Evolutionary conservation across 768 basidiomycete genomes (phyloP).

Genomic region (Chalciporus chontae): DNA sequence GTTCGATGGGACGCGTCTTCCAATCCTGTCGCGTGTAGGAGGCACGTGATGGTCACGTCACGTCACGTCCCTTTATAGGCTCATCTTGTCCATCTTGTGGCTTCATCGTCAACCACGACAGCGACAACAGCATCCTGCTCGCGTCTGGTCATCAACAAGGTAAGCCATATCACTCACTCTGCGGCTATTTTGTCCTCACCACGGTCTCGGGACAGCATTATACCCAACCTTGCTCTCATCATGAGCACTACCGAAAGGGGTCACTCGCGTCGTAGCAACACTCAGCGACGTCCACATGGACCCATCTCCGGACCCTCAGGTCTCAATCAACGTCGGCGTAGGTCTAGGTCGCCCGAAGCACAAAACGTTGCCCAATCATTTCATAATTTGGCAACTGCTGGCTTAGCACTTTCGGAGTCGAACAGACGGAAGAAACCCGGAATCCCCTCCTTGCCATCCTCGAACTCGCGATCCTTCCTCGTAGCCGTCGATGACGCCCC

Average conservation of each 20-base stretch:
- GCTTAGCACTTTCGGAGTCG: constrained; percentile 18
- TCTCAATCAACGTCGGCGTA: constrained; percentile 25
- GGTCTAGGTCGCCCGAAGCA: constrained; percentile 34
- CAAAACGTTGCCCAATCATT: not conserved
- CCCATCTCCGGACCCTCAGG: constrained; percentile 15
- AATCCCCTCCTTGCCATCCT: constrained; percentile 11
- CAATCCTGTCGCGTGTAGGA: not conserved
- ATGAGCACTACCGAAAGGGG: constrained; percentile 25
- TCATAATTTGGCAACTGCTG: constrained; percentile 6
- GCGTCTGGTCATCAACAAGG: constrained; percentile 1
- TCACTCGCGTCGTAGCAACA: constrained; percentile 23
- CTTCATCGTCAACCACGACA: constrained; percentile 13
- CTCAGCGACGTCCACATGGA: constrained; percentile 21
- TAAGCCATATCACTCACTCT: not conserved
- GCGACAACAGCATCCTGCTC: not conserved
- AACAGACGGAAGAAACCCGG: constrained; percentile 32
- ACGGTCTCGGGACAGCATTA: not conserved
- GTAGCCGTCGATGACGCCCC: constrained; percentile 26
- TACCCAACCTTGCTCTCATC: not conserved
- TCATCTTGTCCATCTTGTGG: not conserved
- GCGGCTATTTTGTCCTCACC: not conserved
- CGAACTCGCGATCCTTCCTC: constrained; percentile 24
- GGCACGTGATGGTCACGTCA: constrained; percentile 14
- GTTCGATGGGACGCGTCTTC: no score
- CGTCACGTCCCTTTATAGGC: constrained; percentile 13